These are phyloP conservation scores for Fusarium sp. DNA, from an alignment of 2,329 filamentous ascomycete species.

Conservation along the genomic window DNA sequence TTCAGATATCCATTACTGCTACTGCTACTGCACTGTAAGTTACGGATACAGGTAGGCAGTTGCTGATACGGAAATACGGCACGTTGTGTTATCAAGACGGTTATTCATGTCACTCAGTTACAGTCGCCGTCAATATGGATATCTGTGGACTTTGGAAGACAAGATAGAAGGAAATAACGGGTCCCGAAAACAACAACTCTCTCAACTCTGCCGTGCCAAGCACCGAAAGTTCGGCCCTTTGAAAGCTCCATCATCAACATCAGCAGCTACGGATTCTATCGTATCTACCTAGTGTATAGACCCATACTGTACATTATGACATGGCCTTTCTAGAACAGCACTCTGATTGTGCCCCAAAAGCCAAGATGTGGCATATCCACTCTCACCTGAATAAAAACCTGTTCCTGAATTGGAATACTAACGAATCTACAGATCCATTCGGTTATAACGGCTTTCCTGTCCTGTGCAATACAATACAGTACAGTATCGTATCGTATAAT, in stretches of 20 bases:
- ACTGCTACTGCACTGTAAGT: not conserved
- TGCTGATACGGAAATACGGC: not conserved
- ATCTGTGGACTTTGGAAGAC: constrained; percentile 15
- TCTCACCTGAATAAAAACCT: constrained; percentile 16
- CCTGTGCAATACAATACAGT: not conserved
- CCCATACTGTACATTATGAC: not conserved
- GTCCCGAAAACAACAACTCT: constrained; percentile 37
- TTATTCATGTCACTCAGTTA: not conserved
- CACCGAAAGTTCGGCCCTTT: constrained; percentile 35
- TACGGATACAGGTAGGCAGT: not conserved
- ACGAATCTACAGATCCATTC: constrained; percentile 9
- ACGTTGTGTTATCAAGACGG: not conserved
- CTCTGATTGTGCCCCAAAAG: not conserved
- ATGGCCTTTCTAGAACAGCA: constrained; percentile 4
- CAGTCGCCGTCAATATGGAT: constrained; percentile 2
- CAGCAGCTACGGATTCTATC: not conserved
- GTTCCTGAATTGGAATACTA: not conserved
- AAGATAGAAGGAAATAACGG: constrained; percentile 19
- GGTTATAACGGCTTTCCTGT: constrained; percentile 37
- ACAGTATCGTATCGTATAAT: not conserved
- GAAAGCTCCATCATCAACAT: constrained; percentile 1
- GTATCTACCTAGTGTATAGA: not conserved
- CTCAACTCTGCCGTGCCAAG: constrained; percentile 39
- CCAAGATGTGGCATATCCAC: constrained; percentile 4
- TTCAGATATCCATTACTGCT: not conserved